A percentile compares a stretch with the other conserved stretches of the same genome.
phyloP scores from a whole-genome alignment of 495 filamentous ascomycete species.

The Annulohypoxylon bovei region DNA sequence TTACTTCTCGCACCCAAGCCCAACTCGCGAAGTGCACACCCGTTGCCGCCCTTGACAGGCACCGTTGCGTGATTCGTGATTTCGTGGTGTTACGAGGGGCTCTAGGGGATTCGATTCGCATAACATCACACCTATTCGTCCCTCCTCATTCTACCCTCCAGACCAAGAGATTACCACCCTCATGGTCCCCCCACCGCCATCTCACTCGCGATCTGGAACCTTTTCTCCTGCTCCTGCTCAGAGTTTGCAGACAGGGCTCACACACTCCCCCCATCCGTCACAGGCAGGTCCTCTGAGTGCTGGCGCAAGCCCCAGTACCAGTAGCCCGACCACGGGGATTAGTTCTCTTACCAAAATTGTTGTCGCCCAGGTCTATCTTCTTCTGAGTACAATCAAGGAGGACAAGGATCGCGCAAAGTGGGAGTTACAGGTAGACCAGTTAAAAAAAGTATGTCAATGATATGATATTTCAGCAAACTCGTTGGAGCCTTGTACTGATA shows the following conservation, averaged over 20 bases:
- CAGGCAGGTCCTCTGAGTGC: constrained; percentile 63
- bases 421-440: constrained; percentile 89
- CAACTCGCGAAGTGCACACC: constrained; percentile 15
- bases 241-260: constrained; percentile 56
- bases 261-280: constrained; percentile 63
- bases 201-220: constrained; percentile 58
- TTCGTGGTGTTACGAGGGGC: constrained; percentile 42
- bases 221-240: constrained; percentile 67
- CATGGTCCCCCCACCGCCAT: constrained; percentile 50
- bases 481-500: constrained; percentile 3
- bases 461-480: constrained; percentile 16
- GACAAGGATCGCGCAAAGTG: constrained; percentile 92
- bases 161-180: constrained; percentile 46
- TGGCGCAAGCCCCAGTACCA: constrained; percentile 72
- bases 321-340: constrained; percentile 69
- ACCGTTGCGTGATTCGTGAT: constrained; percentile 30
- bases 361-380: constrained; percentile 91
- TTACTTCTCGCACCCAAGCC: not conserved
- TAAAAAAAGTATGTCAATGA: constrained; percentile 76
- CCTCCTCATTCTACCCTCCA: constrained; percentile 31
- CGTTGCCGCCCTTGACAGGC: constrained; percentile 26
- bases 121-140: constrained; percentile 33
- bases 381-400: constrained; percentile 93
- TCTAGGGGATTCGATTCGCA: constrained; percentile 46
- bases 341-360: constrained; percentile 83